Base-by-base conservation (phyloP, 2,329 filamentous ascomycete genomes). In the Cryphonectria japonica region DNA sequence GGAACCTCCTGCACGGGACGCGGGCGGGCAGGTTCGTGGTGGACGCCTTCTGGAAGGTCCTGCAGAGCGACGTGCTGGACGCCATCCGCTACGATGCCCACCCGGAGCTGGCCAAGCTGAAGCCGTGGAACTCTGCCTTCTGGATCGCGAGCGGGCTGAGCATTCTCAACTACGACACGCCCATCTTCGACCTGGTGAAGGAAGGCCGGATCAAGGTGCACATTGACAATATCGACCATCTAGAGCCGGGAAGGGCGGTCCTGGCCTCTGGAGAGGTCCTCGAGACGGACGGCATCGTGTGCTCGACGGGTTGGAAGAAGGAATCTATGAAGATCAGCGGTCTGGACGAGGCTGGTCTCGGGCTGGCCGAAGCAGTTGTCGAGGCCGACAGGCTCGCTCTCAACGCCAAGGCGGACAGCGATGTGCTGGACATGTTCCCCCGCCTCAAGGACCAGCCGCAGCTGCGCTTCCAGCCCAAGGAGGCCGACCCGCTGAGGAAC, bases 271-370 rank as follows among this genome's bases (percentile, higher is more conserved):
- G 84, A 0, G 79, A 78, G 0, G 70, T 72, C 0, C 67, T 88
- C 0, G 73, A 80, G 0, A 78, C 84, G 0, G 85, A 88, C 71
- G 83, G 80, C 0, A 73, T 89, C 0, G 78, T 88, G 7, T 86
- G 83, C 70, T 81, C 83, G 1, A 89, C 87, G 0, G 87, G 87
- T 1, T 89, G 86, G 86, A 82, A 83, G 67, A 79, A 82, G 66
- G 78, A 79, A 14, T 77, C 83, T 0, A 77, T 89, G 66, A 81
- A 81, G 37, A 86, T 87, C 74, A 66, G 66, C 13, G 71, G 69
- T 16, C 67, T 74, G 9, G 72, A 68, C 26, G 39, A 66, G 26
- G 39, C 66, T 5, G 67, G 54, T 5, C 70, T 71, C 16, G 67
- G 67, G 39, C 68, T 72, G 9, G 9, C 57, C 26, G 34, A 68